These are phyloP conservation scores for Hanseniaspora vineae DNA, from an alignment of 805 yeast species.

Conservation along the genomic window DNA sequence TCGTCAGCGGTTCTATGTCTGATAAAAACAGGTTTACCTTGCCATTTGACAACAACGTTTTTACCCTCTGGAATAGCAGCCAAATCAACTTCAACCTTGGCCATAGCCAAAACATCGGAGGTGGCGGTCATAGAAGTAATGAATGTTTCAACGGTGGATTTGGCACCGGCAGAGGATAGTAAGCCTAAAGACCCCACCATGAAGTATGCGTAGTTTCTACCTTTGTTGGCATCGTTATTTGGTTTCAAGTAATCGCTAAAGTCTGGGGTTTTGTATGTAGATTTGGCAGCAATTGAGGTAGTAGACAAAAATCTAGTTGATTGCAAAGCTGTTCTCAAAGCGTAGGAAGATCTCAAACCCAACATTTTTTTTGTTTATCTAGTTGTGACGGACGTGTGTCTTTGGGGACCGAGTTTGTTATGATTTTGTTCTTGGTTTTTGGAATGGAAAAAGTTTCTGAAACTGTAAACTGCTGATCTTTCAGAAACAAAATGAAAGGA, in stretches of 20 bases:
- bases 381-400: neutral
- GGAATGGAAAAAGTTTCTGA: no score
- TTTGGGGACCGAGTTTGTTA: neutral
- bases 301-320: slow-evolving; percentile 15
- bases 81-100: slow-evolving; percentile 95
- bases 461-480: no score
- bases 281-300: slow-evolving; percentile 33
- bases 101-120: slow-evolving; percentile 98
- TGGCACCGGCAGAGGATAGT: slow-evolving; percentile 86
- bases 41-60: slow-evolving; percentile 98
- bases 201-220: slow-evolving; percentile 86
- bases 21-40: slow-evolving; percentile 98
- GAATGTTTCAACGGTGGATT: slow-evolving; percentile 90
- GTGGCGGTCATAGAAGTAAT: slow-evolving; percentile 92
- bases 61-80: slow-evolving; percentile 93
- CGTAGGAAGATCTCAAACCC: slow-evolving; percentile 16
- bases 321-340: slow-evolving; percentile 10
- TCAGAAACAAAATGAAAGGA: no score
- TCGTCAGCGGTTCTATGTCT: slow-evolving; percentile 95
- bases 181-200: slow-evolving; percentile 95
- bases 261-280: slow-evolving; percentile 86
- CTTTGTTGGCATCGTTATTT: slow-evolving; percentile 54
- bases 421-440: neutral
- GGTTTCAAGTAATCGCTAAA: slow-evolving; percentile 68
- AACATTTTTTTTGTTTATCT: slow-evolving; percentile 9